Base-by-base conservation (phyloP, 2,329 filamentous ascomycete species). In the Zarea fungicola region DNA sequence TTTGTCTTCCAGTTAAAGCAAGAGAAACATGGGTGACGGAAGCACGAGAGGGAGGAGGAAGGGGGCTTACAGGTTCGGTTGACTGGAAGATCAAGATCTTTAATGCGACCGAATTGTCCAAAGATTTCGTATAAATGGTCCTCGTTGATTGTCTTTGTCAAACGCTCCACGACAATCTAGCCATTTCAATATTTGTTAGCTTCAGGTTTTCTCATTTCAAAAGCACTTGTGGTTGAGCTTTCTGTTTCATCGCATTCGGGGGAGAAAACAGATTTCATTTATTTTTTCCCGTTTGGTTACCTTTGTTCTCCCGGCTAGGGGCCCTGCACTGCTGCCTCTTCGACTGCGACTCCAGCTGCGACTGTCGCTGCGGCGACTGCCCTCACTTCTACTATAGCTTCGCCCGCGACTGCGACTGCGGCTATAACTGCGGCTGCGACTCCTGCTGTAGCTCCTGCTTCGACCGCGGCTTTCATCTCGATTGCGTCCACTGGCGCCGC, bases 141-240 rank as follows among this genome's bases (percentile, higher is more conserved):
- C 64, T 92, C 88, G 51, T 88, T 95, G 58, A 99, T 85, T 61
- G 96, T 97, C 67, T 95, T 96, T 4, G 92, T 95, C 61, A 99
- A 76, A 54, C 95, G 91, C 68, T 99, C 93, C 40, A 99, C 87
- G 16, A 99, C 89, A 63, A 99, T 91, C 88, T 48, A 32, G 6
- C 2, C 6, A 18, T 28, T 10, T 19, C 10, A n/a, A 14, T n/a
- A n/a, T n/a, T n/a, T n/a, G 35, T 47, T 32, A 47, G 44, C 35
- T 6, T 2, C n/a, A n/a, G n/a, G n/a, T n/a, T n/a, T n/a, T n/a
- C n/a, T n/a, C n/a, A n/a, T n/a, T n/a, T n/a, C n/a, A n/a, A n/a
- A n/a, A n/a, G n/a, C n/a, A n/a, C n/a, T n/a, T n/a, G n/a, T n/a
- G n/a, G n/a, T n/a, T n/a, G n/a, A n/a, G n/a, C n/a, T 31, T n/a